A percentile compares a stretch with the other conserved stretches of the same genome.
These are phyloP conservation scores for maize (Zea mays) DNA, from an alignment of 176 grass and related monocot species.

Conservation along the genomic window Zm-B73-REFERENCE-NAM-5.0 NC_050097.1:18377001-18377500, in stretches of 20 bases:
- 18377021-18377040: too few relatives aligned
- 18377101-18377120: neutral
- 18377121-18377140: constrained; percentile 32
- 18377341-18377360: neutral
- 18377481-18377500: neutral
- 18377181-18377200: neutral
- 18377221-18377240: neutral
- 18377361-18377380: constrained; percentile 4
- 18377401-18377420: neutral
- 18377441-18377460: neutral
- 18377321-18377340: constrained; percentile 4
- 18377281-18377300: constrained; percentile 17
- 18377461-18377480: neutral
- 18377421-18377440: neutral
- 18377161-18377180: constrained; percentile 41
- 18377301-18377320: constrained; percentile 19
- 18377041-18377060: too few relatives aligned
- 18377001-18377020: too few relatives aligned
- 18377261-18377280: neutral
- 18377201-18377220: neutral
- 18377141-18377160: constrained; percentile 47
- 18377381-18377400: neutral
- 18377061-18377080: too few relatives aligned
- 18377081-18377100: neutral
- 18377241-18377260: neutral